Percentiles rank a stretch among this genome's conserved stretches.
phyloP scores from a whole-genome alignment of 129 eudicot genomes.

The Centella asiatica region DNA sequence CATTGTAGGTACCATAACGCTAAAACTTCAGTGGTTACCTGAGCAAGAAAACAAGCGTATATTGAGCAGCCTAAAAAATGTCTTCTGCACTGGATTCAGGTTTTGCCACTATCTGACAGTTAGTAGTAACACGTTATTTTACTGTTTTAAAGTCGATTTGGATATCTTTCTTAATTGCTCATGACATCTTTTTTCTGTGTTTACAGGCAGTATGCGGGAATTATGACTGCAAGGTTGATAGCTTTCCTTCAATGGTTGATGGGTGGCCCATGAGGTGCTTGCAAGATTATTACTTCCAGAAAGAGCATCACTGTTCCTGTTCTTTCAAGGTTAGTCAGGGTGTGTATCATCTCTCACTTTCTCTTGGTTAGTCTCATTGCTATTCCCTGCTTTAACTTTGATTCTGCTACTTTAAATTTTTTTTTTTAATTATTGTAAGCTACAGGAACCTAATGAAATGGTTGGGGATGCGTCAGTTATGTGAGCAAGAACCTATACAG shows the following conservation, averaged over 20 bases:
- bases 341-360: slow-evolving; percentile 3
- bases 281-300: slow-evolving; percentile 82
- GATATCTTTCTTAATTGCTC: neutral
- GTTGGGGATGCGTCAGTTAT: slow-evolving; percentile 49
- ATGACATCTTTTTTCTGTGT: neutral
- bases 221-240: slow-evolving; percentile 57
- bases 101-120: slow-evolving; percentile 14
- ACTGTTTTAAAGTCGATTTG: too few species aligned
- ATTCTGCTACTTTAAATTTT: neutral
- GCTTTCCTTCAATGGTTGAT: slow-evolving; percentile 61
- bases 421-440: slow-evolving; percentile 4
- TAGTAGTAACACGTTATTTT: neutral
- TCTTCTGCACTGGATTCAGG: slow-evolving; percentile 90
- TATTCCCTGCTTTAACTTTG: neutral
- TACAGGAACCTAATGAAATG: slow-evolving; percentile 39
- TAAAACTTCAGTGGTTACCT: too few species aligned
- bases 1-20: too few species aligned
- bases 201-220: slow-evolving; percentile 69
- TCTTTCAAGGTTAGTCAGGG: slow-evolving; percentile 31
- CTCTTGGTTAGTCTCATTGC: too few species aligned
- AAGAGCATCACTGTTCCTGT: slow-evolving; percentile 41
- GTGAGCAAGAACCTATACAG: slow-evolving; percentile 67
- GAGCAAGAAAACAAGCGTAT: too few species aligned
- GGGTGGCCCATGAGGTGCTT: slow-evolving; percentile 99
- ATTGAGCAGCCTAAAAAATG: slow-evolving; percentile 26